Base-by-base conservation (phyloP, 2,329 filamentous ascomycete genomes). In the Huntiella abstrusa region DNA sequence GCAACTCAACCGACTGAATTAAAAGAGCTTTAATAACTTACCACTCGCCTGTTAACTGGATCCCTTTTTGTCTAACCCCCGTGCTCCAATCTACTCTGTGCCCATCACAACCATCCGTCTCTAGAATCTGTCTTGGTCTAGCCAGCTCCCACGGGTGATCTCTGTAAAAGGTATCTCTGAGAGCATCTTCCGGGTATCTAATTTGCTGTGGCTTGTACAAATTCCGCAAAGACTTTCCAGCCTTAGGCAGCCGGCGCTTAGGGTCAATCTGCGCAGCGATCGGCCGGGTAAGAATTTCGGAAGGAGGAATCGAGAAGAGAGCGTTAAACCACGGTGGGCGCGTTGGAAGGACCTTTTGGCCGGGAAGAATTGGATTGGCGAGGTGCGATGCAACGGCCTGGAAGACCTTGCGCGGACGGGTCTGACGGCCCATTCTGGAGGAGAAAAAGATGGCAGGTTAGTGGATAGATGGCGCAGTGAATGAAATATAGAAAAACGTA, bases 81-180 rank as follows among this genome's bases (percentile, higher is more conserved):
- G 62, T 77, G 54, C 79, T 82, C 88, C 88, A 96, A 61, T 95
- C 76, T 55, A 76, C 77, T 46, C 64, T 68, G 59, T 80, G 74
- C 44, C 75, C 68, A 57, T 98, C 88, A 58, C 80, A 82, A 45
- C 91, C 91, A 56, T 88, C 81, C 54, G 77, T 68, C 64, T 98
- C 91, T 7, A 96, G 65, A 41, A 98, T 68, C 49, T 94, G 70
- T 54, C 84, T 73, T 46, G 91, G 91, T 52, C 88, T 73, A 13
- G 91, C 91, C 57, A 98, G 66, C 64, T 98, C 91, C 91, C 91
- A 98, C 4, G 91, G 91, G 60, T 98, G 91, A 61, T 98, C 88
- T 57, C 71, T 76, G 67, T 83, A 98, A 65, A 96, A 98, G 22
- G 78, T 75, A 54, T 64, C 69, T 52, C 91, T 79, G 56, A 98